Percentiles rank a stretch among this genome's conserved stretches.
These are phyloP conservation scores for Wickerhamiella kurtzmanii DNA, from an alignment of 805 yeast genomes.

Conservation along the genomic window DNA sequence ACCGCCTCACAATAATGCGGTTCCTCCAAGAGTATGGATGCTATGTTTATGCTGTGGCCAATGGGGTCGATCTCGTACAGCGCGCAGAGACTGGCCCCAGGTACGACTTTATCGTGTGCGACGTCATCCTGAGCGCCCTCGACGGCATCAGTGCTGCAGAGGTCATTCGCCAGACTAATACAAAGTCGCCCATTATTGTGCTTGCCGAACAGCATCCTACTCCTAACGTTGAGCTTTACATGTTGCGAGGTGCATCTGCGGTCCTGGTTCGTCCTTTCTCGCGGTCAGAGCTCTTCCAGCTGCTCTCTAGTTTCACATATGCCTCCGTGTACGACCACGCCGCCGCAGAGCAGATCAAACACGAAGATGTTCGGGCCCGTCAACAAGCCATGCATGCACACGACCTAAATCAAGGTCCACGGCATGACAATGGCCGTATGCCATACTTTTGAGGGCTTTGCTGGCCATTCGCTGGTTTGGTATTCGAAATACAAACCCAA, in stretches of 20 bases:
- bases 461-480: neutral
- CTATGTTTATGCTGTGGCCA: constrained; percentile 81
- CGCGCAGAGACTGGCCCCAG: constrained; percentile 50
- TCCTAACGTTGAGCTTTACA: constrained; percentile 27
- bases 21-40: constrained; percentile 81
- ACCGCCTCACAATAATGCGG: constrained; percentile 67
- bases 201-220: constrained; percentile 12
- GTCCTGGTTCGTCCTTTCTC: constrained; percentile 90
- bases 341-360: neutral
- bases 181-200: constrained; percentile 72
- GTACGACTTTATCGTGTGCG: constrained; percentile 44
- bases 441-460: neutral
- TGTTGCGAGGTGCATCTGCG: constrained; percentile 84
- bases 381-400: neutral
- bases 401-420: neutral
- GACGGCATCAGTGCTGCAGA: constrained; percentile 78
- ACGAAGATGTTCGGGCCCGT: neutral
- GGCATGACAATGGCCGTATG: neutral
- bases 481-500: no score
- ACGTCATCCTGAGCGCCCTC: constrained; percentile 41
- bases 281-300: constrained; percentile 66
- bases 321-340: constrained; percentile 16
- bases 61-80: constrained; percentile 79
- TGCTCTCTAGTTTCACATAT: constrained; percentile 28
- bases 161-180: constrained; percentile 72